Percentiles rank a stretch among this genome's conserved stretches.
These are phyloP conservation scores for Lolium rigidum DNA, from an alignment of 176 grass and related monocot genomes.

Conservation along the genomic window DNA sequence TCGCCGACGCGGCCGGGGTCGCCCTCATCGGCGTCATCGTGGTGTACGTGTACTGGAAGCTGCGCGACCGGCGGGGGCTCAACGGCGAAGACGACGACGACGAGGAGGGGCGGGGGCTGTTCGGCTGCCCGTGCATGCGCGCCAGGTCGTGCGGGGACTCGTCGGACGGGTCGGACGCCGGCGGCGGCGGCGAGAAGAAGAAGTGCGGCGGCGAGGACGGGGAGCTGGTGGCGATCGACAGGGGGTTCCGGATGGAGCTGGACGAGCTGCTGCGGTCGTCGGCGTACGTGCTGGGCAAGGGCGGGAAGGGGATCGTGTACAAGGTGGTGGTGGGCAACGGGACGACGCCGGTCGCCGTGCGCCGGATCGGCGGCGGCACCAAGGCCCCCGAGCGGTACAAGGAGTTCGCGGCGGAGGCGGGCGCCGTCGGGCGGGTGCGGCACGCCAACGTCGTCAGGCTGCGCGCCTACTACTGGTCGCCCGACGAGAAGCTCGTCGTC, in stretches of 20 bases:
- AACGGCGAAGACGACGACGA: constrained; percentile 19
- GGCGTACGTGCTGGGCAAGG: constrained; percentile 90
- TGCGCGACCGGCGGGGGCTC: constrained; percentile 47
- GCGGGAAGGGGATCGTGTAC: constrained; percentile 94
- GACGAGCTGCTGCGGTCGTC: constrained; percentile 88
- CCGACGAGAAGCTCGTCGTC: constrained; percentile 89
- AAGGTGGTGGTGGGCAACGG: constrained; percentile 93
- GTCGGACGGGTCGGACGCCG: constrained; percentile 16
- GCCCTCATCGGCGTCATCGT: constrained; percentile 69
- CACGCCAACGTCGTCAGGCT: constrained; percentile 79
- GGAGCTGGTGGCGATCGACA: constrained; percentile 82
- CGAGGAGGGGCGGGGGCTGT: constrained; percentile 31
- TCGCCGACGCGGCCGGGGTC: constrained; percentile 69
- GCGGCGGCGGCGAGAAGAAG: neutral
- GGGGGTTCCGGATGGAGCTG: constrained; percentile 78
- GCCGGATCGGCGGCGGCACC: constrained; percentile 62
- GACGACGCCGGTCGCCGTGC: constrained; percentile 68
- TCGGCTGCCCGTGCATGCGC: constrained; percentile 41
- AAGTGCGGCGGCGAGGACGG: constrained; percentile 50
- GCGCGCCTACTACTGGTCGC: constrained; percentile 85
- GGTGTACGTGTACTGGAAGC: constrained; percentile 87
- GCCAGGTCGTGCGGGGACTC: constrained; percentile 12
- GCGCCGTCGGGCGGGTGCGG: constrained; percentile 49
- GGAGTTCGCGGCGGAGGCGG: constrained; percentile 62
- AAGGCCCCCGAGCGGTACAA: constrained; percentile 43